Percentiles rank a stretch among this genome's conserved stretches.
These are phyloP conservation scores for Closterium sp. DNA, from an alignment of 139 green algal genomes.

Conservation along the genomic window DNA sequence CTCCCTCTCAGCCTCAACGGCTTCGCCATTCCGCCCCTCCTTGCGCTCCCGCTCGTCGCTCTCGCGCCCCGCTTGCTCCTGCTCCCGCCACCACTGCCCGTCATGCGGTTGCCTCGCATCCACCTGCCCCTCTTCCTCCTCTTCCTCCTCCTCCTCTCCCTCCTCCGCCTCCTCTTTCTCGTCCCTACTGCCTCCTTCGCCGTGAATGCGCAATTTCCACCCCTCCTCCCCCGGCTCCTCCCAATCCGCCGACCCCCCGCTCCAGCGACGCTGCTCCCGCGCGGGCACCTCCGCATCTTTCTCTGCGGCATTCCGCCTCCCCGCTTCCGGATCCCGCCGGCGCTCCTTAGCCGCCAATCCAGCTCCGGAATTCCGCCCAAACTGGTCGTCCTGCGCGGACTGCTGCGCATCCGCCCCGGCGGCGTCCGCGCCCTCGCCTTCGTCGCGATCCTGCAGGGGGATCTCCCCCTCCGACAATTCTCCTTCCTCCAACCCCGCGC, in stretches of 20 bases:
- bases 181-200: neutral
- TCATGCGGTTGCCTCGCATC: neutral
- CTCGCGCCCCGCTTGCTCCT: neutral
- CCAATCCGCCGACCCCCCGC: neutral
- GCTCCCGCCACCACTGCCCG: neutral
- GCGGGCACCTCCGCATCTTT: neutral
- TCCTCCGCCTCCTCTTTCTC: neutral
- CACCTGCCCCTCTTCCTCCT: neutral
- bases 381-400: too few relatives aligned
- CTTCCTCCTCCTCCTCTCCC: neutral
- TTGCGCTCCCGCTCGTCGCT: neutral
- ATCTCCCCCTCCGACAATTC: neutral
- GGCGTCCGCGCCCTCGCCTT: neutral
- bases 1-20: neutral
- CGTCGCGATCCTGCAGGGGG: neutral
- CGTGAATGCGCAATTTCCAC: neutral
- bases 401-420: too few relatives aligned
- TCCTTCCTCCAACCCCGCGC: neutral
- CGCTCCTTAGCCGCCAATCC: neutral
- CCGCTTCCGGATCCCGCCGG: neutral
- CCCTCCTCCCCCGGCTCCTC: neutral
- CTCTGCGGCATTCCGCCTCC: neutral
- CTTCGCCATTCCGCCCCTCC: neutral
- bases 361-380: neutral
- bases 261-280: neutral